Evolutionary conservation across 208 protist genomes (phyloP).

Genomic region (Leishmania guyanensis): DNA sequence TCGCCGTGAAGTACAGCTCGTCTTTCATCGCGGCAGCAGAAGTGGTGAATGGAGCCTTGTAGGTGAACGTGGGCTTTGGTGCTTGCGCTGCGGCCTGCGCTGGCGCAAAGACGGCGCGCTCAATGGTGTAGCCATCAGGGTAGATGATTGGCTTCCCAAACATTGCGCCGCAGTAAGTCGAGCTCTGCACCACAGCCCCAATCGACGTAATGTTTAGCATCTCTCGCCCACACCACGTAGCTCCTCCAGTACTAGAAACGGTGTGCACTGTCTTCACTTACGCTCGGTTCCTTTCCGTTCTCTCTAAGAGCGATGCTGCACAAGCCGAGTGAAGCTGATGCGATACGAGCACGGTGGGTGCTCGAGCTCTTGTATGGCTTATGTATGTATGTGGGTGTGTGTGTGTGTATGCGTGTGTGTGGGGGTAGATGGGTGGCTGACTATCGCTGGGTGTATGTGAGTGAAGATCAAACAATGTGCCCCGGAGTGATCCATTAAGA

Average conservation of each 20-base stretch:
- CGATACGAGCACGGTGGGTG: no score
- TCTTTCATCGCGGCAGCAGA: neutral
- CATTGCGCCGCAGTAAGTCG: constrained; percentile 21
- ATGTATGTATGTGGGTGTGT: neutral
- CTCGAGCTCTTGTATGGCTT: no score
- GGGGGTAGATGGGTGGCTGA: constrained; percentile 3
- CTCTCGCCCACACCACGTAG: neutral
- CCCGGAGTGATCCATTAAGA: no score
- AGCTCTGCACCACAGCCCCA: constrained; percentile 41
- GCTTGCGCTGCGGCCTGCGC: neutral
- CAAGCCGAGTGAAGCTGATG: neutral
- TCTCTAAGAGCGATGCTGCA: neutral
- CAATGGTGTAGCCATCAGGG: constrained; percentile 59
- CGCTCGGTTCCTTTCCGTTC: neutral
- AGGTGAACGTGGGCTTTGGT: constrained; percentile 7
- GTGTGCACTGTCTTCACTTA: neutral
- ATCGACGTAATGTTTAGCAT: constrained; percentile 60
- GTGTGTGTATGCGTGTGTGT: neutral
- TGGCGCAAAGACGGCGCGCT: constrained; percentile 51
- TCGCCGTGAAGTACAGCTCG: constrained; percentile 46
- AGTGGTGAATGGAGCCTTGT: constrained; percentile 5
- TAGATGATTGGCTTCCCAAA: constrained; percentile 37
- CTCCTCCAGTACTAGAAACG: neutral
- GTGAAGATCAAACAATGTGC: neutral
- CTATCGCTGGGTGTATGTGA: constrained; percentile 1